phyloP scores from a whole-genome alignment of 495 filamentous ascomycete species.

The Xylaria palmicola region DNA sequence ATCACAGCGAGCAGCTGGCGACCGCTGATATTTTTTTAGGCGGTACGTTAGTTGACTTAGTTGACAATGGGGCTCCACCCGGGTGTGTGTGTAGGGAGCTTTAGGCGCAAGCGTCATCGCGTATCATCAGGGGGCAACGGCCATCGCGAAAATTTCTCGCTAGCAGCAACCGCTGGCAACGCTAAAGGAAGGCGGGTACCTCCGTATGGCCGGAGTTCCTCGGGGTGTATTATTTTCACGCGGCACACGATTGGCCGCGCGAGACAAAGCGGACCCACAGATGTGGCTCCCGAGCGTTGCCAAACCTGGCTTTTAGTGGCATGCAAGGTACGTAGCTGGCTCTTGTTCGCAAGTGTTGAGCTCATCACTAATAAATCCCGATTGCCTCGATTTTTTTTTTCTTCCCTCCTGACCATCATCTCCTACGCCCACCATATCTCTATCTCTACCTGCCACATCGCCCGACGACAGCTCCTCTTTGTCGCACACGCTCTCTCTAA shows the following conservation, averaged over 20 bases:
- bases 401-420: conserved; percentile 25
- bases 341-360: conserved; percentile 20
- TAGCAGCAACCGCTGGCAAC: background rate
- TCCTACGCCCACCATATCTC: conserved; percentile 13
- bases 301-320: conserved; percentile 33
- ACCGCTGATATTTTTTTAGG: background rate
- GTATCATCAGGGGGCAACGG: background rate
- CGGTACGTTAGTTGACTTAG: no score
- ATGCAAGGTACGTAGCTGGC: conserved; percentile 21
- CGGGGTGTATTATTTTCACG: conserved; percentile 32
- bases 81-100: no score
- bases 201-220: conserved; percentile 24
- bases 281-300: conserved; percentile 1
- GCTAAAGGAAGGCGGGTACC: conserved; percentile 3
- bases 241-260: conserved; percentile 26
- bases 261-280: conserved; percentile 27
- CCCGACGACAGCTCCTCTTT: conserved; percentile 30
- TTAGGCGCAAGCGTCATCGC: background rate
- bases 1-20: background rate
- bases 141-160: conserved; percentile 7
- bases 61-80: no score
- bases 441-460: conserved; percentile 39
- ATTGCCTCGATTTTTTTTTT: conserved; percentile 36
- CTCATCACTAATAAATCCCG: conserved; percentile 38
- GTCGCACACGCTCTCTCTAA: no score